These are phyloP conservation scores for Euphrasia confusa DNA, from an alignment of 257 asterid genomes.

Conservation along the genomic window DNA sequence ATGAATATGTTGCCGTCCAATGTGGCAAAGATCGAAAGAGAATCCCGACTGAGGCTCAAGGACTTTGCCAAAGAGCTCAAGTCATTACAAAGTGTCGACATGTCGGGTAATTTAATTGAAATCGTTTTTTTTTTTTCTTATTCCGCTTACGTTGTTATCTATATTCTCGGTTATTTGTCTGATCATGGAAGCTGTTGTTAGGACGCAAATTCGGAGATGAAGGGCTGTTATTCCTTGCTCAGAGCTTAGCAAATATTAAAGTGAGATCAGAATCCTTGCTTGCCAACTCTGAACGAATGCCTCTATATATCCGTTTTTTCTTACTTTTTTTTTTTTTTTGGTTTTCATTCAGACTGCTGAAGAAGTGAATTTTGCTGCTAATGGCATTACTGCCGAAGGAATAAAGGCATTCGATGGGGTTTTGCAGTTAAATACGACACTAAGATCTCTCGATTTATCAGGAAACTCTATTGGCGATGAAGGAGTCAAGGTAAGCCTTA, in stretches of 20 bases:
- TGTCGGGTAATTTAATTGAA: constrained; percentile 62
- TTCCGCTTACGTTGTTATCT: constrained; percentile 4
- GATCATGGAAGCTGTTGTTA: constrained; percentile 39
- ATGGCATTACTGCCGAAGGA: constrained; percentile 88
- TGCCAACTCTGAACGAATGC: constrained; percentile 9
- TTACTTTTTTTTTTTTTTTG: not conserved
- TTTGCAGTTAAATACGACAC: constrained; percentile 72
- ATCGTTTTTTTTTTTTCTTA: constrained; percentile 10
- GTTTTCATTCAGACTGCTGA: constrained; percentile 65
- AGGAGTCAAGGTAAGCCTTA: constrained; percentile 73
- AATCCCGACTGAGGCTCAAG: constrained; percentile 75
- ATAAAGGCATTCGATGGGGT: constrained; percentile 91
- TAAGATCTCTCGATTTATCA: constrained; percentile 78
- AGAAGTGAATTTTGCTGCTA: constrained; percentile 91
- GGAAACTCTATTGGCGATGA: constrained; percentile 96
- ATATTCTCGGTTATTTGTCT: constrained; percentile 22
- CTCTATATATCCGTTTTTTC: not conserved
- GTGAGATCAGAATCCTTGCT: constrained; percentile 30
- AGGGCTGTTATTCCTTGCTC: constrained; percentile 85
- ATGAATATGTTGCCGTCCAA: constrained; percentile 56
- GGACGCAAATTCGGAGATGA: constrained; percentile 92
- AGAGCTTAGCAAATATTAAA: constrained; percentile 90
- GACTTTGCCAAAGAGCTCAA: constrained; percentile 93
- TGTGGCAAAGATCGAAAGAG: constrained; percentile 63
- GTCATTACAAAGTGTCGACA: constrained; percentile 61